phyloP scores from a whole-genome alignment of 2,329 filamentous ascomycete species.

The Remersonia thermophila region DNA sequence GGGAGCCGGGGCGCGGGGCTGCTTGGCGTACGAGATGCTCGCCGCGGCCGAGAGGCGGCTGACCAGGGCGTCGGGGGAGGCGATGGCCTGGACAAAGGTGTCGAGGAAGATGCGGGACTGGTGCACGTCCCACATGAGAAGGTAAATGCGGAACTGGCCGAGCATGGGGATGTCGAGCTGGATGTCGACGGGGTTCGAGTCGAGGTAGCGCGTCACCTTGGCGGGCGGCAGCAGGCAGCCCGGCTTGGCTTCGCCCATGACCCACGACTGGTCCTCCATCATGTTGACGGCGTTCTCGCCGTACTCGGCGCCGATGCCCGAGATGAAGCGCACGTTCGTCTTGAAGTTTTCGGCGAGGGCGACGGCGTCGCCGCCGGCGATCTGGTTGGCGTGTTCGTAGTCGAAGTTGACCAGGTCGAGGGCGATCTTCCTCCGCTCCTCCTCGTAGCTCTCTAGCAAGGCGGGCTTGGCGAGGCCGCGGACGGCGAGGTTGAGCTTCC shows the following conservation, averaged over 20 bases:
- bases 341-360: conserved; percentile 52
- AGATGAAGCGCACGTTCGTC: conserved; percentile 56
- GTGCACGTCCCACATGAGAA: conserved; percentile 53
- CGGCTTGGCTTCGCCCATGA: conserved; percentile 37
- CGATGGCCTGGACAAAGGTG: conserved; percentile 43
- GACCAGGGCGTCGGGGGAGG: conserved; percentile 40
- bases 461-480: conserved; percentile 41
- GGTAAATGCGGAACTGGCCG: conserved; percentile 64
- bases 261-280: conserved; percentile 26
- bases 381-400: conserved; percentile 35
- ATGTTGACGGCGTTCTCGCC: conserved; percentile 39
- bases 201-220: conserved; percentile 61
- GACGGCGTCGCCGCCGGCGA: conserved; percentile 43
- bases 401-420: conserved; percentile 48
- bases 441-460: conserved; percentile 48
- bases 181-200: conserved; percentile 65
- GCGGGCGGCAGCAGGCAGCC: conserved; percentile 51
- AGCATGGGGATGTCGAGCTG: conserved; percentile 68
- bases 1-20: conserved; percentile 43
- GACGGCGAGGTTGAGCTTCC: conserved; percentile 40
- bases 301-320: conserved; percentile 51
- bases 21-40: conserved; percentile 46
- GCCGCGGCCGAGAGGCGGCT: conserved; percentile 47
- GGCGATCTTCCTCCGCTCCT: conserved; percentile 50
- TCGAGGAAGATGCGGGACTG: conserved; percentile 45